Base-by-base conservation (phyloP, 2,329 filamentous ascomycete species). In the Alternaria conjuncta region DNA sequence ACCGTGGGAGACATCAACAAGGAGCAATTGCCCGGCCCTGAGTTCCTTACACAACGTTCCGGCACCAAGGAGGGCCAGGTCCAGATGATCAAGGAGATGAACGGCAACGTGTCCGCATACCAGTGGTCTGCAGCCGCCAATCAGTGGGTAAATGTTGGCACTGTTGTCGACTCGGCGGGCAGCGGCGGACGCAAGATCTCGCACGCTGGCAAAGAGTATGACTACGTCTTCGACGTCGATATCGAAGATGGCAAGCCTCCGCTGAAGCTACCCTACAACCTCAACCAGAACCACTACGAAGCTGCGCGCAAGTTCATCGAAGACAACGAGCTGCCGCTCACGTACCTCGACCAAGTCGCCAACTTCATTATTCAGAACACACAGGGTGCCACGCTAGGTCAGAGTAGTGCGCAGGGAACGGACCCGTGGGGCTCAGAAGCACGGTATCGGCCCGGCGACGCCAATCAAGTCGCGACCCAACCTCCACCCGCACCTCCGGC, bases 11-110 rank as follows among this genome's bases (percentile, higher is more conserved):
- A 82, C 26, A 89, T 98, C 79, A 95, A 98, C 81, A 97, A 97
- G 79, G 94, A 97, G 79, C 90, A 96, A 74, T 85, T 98, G 1
- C 94, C 95, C 0, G 93, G 94, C 0, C 92, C 93, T 13, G 93
- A 96, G 18, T 97, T 97, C 72, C 83, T 99, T 9, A 88, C 89
- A 58, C 88, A 87, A 59, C 94, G 94, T 71, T 88, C 89, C 0
- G 96, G 96, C 4, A 96, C 92, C n/a, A 97, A 97, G 80, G 96
- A 99, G 68, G 96, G 96, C 0, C 95, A 99, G 76, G 92, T 97
- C 6, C 91, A 96, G 73, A 96, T 97, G 89, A 95, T 97, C 73
- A 88, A 87, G 63, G 92, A 97, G 78, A 83, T 87, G 8, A 90
- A 97, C 74, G 93, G 93, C 49, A 92, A 88, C 55, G 86, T 97